Evolutionary conservation across 306 rosid species (phyloP), one percentile per base, ranked within the genome.

Genomic region (Psophocarpus tetragonolobus): DNA sequence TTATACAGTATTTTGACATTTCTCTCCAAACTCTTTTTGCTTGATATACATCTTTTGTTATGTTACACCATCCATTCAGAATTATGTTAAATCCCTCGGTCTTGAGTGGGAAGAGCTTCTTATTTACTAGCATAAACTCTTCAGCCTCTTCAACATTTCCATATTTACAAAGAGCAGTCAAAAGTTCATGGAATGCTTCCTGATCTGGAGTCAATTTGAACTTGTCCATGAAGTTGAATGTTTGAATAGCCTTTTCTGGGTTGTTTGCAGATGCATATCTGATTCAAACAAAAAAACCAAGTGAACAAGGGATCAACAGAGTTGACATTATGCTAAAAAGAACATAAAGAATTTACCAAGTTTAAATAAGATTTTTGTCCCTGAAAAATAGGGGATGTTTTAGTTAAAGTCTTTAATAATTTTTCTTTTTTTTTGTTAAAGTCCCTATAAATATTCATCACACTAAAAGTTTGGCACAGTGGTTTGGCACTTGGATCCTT

Each of bases 21-120:
- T 94, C 97, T 81, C 97, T 89, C 97, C 98, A 92, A 80, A 94
- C 84, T 83, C 97, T 85, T 81, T 94, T 94, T 56, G 97, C 97
- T 85, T 90, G 92, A 74, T 47, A 73, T 27, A 89, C 82, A 69
- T 92, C 93, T 10, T 73, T 80, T 15, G 88, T 76, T 62, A 90
- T 81, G 79, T 88, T 92, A 84, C 98, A 90, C 97, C 97, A 89
- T 35, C 91, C 98, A 68, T 88, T 85, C 6, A 94, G 97, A 87
- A 94, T 88, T 74, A 92, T 88, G 80, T 94, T 94, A 53, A 94
- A 92, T 80, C 92, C 64, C 85, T 83, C 73, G 0, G 80, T 86
- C 41, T 89, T 89, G 48, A 94, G 87, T 4, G 95, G 92, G 79
- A 92, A 92, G 62, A 92, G 90, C 85, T 92, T 94, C 86, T 84